Evolutionary conservation across 1,284 basidiomycete genomes (phyloP), one percentile per base, ranked within the genome.

Genomic region (Sporisorium graminicola): DNA sequence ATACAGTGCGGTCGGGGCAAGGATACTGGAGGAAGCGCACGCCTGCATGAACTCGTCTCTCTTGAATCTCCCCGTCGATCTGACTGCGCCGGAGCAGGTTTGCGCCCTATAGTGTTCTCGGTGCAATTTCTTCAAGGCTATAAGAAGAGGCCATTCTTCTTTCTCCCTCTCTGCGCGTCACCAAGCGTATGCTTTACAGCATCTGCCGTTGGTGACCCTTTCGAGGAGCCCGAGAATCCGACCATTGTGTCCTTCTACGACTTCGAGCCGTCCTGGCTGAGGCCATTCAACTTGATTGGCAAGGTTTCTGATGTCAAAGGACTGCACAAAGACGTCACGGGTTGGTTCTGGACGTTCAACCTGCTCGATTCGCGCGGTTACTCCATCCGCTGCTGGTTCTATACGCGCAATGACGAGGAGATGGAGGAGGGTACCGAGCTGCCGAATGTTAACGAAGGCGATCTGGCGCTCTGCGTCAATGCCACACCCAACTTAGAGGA

Each of bases 241-340:
- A 47, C 44, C 13, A 37, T 57, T 16, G n/a, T 46, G 16, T 46
- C 29, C 1, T 57, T 57, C 14, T 22, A 18, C 14, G 8, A 27
- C 22, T 35, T 57, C 20, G 55, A 49, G 13, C 40, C 31, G 13
- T 44, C 55, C 16, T 47, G 43, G 44, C 5, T 49, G 9, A 10
- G 22, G 13, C 54, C 43, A 2, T 57, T 57, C 24, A 29, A 57
- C 24, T 31, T 57, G 31, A 18, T 57, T 13, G 55, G 55, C n/a
- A 57, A 37, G 18, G 31, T 57, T 22, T 24, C 22, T 2, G 44
- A 57, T 13, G 1, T 57, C 16, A 5, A 22, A 33, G 31, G 55
- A 1, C 8, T 57, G 44, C 20, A 26, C 22, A 24, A 47, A 22
- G 44, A 47, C 22, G 33, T 47, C 0, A 47, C 18, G 2, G 55